Base-by-base conservation (phyloP, 495 filamentous ascomycete species). In the Penicillium robsamsonii region DNA sequence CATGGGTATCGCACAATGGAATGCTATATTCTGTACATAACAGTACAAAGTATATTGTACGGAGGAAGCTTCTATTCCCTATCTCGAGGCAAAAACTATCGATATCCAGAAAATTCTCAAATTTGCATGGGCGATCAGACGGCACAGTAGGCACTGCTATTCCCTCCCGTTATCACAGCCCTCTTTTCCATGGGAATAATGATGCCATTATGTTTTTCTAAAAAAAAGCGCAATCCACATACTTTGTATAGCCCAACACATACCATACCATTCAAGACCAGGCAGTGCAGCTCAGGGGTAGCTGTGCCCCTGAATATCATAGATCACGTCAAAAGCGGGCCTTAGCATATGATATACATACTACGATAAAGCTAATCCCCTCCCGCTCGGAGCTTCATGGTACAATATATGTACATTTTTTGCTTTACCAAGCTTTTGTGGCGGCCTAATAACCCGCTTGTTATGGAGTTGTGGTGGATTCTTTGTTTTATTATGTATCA, bases 281-380 rank as follows among this genome's bases (percentile, higher is more conserved):
- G 40, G 17, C 40, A 42, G 40, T 25, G 43, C 43, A 27, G 8
- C 13, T 46, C 43, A 46, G 43, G 43, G 43, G 43, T 45, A 29
- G 24, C 24, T 27, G 43, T n/a, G n/a, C 46, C 46, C 46, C 46
- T 49, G 46, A 49, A 33, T 49, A 49, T 49, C 46, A 47, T 27
- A 8, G 24, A 50, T 38, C 47, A 50, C 47, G 47, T 27, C 47
- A 50, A 37, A 38, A 25, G 47, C 20, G 47, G 47, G 47, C n/a
- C 47, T 4, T 29, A 15, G 43, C 43, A 45, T 5, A 22, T 12
- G 33, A 35, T 37, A 37, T 37, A n/a, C 35, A 27, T 27, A 27
- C 22, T 15, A 35, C 33, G 2, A 15, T 13, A 27, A 27, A n/a
- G 31, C 7, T 13, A 50, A 13, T 37, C 31, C 13, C 9, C 30